A percentile compares a stretch with the other conserved stretches of the same genome.
Evolutionary conservation across 1,139 yeast genomes (phyloP).

Genomic region (Yamadazyma siamensis): DNA sequence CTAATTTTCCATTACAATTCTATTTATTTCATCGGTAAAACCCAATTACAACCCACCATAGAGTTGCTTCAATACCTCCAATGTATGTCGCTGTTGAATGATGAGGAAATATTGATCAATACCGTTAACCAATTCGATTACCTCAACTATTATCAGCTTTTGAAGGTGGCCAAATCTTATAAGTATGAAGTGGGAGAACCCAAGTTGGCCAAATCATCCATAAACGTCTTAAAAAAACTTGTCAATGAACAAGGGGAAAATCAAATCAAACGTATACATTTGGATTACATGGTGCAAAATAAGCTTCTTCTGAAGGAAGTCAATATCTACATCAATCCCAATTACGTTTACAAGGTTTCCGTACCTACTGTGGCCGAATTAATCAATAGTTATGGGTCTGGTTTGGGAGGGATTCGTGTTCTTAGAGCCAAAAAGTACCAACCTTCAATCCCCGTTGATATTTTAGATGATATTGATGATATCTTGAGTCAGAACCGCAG

Average conservation of each 20-base stretch:
- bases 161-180: constrained; percentile 71
- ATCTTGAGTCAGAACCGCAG: constrained; percentile 36
- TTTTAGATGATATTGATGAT: constrained; percentile 64
- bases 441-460: constrained; percentile 58
- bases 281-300: constrained; percentile 44
- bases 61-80: constrained; percentile 90
- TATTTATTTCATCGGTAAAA: constrained; percentile 56
- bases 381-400: constrained; percentile 59
- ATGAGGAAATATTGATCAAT: constrained; percentile 54
- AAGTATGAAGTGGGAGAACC: constrained; percentile 81
- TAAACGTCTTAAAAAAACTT: constrained; percentile 30
- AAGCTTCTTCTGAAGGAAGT: constrained; percentile 39
- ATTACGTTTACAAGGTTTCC: constrained; percentile 46
- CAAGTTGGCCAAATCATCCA: constrained; percentile 49
- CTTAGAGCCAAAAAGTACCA: constrained; percentile 49
- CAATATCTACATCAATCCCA: constrained; percentile 48
- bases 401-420: constrained; percentile 50
- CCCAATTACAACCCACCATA: constrained; percentile 68
- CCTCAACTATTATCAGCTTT: constrained; percentile 67
- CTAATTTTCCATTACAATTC: constrained; percentile 52
- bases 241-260: constrained; percentile 38
- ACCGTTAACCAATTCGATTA: constrained; percentile 56
- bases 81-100: constrained; percentile 62
- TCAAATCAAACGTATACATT: constrained; percentile 29
- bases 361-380: constrained; percentile 61